Conservation (phyloP, 1,284 basidiomycete genomes). For the Xerocomus amazonicus region DNA sequence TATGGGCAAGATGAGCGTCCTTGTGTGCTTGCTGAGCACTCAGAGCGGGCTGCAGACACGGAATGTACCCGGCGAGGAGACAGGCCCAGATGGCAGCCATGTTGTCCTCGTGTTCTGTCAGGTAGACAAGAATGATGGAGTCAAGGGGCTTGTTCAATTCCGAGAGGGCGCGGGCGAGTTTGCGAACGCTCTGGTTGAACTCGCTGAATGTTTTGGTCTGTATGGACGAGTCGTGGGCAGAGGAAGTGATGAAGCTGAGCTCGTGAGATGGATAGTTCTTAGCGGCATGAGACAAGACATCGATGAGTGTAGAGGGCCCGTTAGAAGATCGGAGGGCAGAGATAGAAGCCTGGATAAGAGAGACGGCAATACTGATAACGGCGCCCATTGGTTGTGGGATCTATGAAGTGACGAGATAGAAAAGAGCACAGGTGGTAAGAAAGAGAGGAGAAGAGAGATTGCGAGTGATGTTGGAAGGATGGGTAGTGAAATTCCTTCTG, state of each 20-base stretch:
- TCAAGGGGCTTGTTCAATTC: constrained; percentile 26
- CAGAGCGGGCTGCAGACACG: constrained; percentile 32
- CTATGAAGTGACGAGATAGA: too few relatives aligned
- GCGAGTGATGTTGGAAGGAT: not conserved
- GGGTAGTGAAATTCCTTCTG: not conserved
- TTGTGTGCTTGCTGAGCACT: constrained; percentile 34
- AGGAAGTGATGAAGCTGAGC: constrained; percentile 29
- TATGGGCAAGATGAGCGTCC: constrained; percentile 28
- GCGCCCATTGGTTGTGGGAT: too few relatives aligned
- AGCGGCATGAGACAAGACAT: constrained; percentile 23
- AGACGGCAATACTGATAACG: not conserved
- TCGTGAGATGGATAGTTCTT: constrained; percentile 25
- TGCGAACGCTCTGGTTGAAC: constrained; percentile 16
- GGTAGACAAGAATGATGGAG: constrained; percentile 30
- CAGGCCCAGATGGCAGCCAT: constrained; percentile 35
- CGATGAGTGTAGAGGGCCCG: constrained; percentile 10
- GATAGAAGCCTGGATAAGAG: constrained; percentile 9
- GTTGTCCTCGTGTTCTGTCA: constrained; percentile 34
- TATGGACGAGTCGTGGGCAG: constrained; percentile 31
- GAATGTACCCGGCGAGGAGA: constrained; percentile 28
- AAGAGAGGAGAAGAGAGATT: not conserved
- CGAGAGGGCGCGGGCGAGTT: constrained; percentile 19
- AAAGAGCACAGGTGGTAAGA: too few relatives aligned
- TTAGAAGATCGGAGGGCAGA: not conserved
- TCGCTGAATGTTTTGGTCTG: constrained; percentile 28